Evolutionary conservation across 495 filamentous ascomycete genomes (phyloP), one percentile per base, ranked within the genome.

Genomic region (Filosporella fistucella): DNA sequence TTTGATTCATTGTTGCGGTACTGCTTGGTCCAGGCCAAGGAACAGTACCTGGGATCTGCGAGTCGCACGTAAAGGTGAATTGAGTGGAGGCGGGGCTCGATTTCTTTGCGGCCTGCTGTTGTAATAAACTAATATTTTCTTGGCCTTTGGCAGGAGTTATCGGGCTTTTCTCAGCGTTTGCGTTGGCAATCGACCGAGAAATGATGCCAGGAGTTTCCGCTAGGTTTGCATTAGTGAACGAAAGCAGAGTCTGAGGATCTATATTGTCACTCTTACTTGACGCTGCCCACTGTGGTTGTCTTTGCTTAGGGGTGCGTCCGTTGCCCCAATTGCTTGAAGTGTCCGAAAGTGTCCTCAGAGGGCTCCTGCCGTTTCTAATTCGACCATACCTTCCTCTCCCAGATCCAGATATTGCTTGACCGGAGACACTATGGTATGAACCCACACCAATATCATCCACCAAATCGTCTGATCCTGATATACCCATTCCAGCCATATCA

Each of bases 51-150:
- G 72, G 69, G 10, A 74, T 71, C 44, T 74, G 72, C 0, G 76
- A 69, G 48, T 88, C 85, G 63, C 88, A 91, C 2, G 85, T 93
- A 63, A 96, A 96, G 13, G 90, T 95, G 57, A 96, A 96, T 53
- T 94, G 88, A 0, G 84, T 81, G 45, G 89, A 88, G 10, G 80
- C 76, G 18, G 79, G 70, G 23, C 74, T 80, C 2, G 69, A 62
- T 57, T 78, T 80, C 2, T 74, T 71, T 7, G 77, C 74, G 14
- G 75, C 64, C 63, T 84, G 77, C 57, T 87, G 85, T 34, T 87
- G 81, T 32, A 93, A 60, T 51, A 91, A 71, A 60, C 87, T 93
- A 30, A 79, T 73, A 57, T 89, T 90, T 55, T 85, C 84, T 49
- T 83, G 75, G 4, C 81, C 84, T 54, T 67, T 70, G 1, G 68